Percentiles rank a stretch among this genome's conserved stretches.
phyloP scores from a whole-genome alignment of 78 protist genomes.

The Dictyostelium capitatum region DNA sequence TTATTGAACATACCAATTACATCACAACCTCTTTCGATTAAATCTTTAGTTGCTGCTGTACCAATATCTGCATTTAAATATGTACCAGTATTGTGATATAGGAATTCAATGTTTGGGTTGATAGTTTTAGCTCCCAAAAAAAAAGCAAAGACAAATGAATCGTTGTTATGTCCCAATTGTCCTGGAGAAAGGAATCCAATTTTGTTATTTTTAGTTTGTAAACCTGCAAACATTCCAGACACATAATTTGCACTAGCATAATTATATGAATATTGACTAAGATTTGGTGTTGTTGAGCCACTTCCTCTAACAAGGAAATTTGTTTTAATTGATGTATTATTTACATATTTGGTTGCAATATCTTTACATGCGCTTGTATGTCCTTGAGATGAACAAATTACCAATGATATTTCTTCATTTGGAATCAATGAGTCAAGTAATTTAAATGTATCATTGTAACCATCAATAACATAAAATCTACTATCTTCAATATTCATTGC shows the following conservation, averaged over 20 bases:
- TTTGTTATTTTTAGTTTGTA: background rate
- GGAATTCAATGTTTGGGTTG: background rate
- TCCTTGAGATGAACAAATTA: constrained; percentile 20
- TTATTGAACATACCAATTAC: constrained; percentile 6
- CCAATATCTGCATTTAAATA: constrained; percentile 8
- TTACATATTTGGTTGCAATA: constrained; percentile 7
- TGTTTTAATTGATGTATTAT: background rate
- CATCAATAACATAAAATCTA: background rate
- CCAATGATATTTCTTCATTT: background rate
- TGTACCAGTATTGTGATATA: constrained; percentile 5
- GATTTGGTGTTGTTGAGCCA: background rate
- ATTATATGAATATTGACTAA: background rate
- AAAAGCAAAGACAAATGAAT: constrained; percentile 18
- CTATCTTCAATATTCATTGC: background rate
- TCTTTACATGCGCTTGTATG: background rate
- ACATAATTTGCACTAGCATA: background rate
- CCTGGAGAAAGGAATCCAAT: constrained; percentile 35
- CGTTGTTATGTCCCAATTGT: background rate
- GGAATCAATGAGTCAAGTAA: background rate
- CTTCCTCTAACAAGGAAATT: constrained; percentile 32
- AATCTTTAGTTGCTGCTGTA: constrained; percentile 7
- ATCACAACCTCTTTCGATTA: constrained; percentile 26
- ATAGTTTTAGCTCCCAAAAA: background rate
- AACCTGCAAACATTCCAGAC: constrained; percentile 29
- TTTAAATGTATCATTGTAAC: background rate